Evolutionary conservation across 1,139 yeast species (phyloP).

Genomic region (Kurtzmaniella natalensis): DNA sequence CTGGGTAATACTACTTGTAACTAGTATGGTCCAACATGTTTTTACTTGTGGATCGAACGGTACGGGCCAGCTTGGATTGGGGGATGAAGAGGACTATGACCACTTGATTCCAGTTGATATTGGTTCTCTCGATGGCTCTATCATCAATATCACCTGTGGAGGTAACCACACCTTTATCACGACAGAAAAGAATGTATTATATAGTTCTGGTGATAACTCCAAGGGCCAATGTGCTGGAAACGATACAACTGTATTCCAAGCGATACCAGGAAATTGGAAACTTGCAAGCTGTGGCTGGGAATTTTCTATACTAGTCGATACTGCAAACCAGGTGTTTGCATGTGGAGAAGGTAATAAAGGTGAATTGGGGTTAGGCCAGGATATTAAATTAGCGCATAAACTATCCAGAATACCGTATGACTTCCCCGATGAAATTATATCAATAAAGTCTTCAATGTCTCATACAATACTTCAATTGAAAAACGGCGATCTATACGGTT

Average conservation of each 20-base stretch:
- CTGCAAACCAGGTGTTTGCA: constrained; percentile 34
- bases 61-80: constrained; percentile 65
- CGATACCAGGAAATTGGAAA: constrained; percentile 33
- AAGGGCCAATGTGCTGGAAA: constrained; percentile 49
- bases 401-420: constrained; percentile 15
- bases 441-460: constrained; percentile 48
- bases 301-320: constrained; percentile 51
- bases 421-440: constrained; percentile 13
- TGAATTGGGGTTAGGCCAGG: constrained; percentile 62
- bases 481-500: constrained; percentile 55
- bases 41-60: constrained; percentile 94
- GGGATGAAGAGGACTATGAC: constrained; percentile 49
- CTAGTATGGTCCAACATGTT: no score
- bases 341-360: constrained; percentile 70
- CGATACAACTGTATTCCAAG: constrained; percentile 15
- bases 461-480: constrained; percentile 48
- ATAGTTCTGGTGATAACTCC: constrained; percentile 57
- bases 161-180: constrained; percentile 82
- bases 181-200: constrained; percentile 36
- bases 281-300: constrained; percentile 76
- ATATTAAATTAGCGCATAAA: constrained; percentile 8
- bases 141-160: constrained; percentile 55
- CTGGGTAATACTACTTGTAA: no score
- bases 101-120: constrained; percentile 24
- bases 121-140: constrained; percentile 12